Conservation (phyloP, 208 protist species). For the Entamoeba dispar region DNA sequence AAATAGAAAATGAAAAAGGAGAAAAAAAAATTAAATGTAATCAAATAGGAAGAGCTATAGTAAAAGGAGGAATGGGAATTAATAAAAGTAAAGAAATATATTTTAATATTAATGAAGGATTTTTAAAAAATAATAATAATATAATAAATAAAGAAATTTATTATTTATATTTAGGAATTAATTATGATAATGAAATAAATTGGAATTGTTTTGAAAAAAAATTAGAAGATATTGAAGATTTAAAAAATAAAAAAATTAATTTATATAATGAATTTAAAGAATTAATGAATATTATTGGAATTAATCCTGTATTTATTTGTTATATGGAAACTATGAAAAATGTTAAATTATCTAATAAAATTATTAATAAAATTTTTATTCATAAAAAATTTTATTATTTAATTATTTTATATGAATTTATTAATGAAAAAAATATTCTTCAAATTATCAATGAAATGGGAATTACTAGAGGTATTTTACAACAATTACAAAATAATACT, state of each 20-base stretch:
- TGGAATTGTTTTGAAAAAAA: background rate
- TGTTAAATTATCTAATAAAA: background rate
- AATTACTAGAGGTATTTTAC: background rate
- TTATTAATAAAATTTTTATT: background rate
- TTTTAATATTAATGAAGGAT: background rate
- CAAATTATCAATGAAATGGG: background rate
- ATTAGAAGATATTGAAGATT: background rate
- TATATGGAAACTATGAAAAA: background rate
- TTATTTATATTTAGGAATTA: background rate
- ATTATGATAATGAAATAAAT: background rate
- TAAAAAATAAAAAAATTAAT: background rate
- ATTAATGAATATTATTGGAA: background rate
- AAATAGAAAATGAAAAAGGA: background rate
- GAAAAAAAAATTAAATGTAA: background rate
- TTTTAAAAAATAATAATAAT: background rate
- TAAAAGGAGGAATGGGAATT: background rate
- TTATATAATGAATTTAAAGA: background rate
- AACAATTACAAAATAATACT: background rate
- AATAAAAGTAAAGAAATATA: background rate
- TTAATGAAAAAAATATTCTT: background rate
- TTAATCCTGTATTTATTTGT: background rate
- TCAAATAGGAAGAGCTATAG: background rate
- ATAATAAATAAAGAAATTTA: background rate
- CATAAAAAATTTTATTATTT: background rate
- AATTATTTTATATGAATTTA: background rate